A percentile compares a stretch with the other conserved stretches of the same genome.
Conservation (phyloP, 1,284 basidiomycete genomes). For the Golubevia sp. region DNA sequence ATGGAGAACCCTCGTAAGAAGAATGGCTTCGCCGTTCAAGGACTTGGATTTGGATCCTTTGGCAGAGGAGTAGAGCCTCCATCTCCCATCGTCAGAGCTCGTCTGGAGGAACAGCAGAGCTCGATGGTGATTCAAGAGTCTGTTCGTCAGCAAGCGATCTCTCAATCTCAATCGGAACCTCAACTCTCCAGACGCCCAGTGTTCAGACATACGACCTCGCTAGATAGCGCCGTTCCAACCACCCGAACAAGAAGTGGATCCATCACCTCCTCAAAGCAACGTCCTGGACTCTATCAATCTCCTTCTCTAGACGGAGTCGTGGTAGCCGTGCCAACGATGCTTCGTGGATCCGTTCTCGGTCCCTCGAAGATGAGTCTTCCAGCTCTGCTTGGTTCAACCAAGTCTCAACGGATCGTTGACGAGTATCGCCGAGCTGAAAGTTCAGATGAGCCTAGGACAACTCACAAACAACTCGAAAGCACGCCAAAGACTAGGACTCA, state of each 20-base stretch:
- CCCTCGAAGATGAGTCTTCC: neutral
- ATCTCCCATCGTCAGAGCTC: neutral
- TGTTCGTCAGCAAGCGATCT: neutral
- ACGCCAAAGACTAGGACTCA: too few species aligned
- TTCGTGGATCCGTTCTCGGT: neutral
- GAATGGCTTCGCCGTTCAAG: neutral
- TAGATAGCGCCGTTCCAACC: neutral
- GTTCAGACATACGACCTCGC: neutral
- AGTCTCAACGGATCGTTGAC: too few species aligned
- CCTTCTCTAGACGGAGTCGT: neutral
- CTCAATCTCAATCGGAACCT: neutral
- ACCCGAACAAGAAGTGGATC: neutral
- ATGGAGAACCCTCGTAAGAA: neutral
- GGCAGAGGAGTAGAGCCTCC: neutral
- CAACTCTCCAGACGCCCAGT: neutral
- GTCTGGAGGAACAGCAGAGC: neutral
- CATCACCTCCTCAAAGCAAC: neutral
- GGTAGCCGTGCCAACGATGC: neutral
- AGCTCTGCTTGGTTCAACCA: neutral
- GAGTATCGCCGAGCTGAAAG: too few species aligned
- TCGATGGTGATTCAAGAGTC: too few species aligned
- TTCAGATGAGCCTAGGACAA: too few species aligned
- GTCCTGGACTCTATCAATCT: neutral
- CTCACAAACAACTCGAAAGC: neutral
- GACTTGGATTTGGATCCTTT: neutral